Base-by-base conservation (phyloP, 495 filamentous ascomycete genomes). In the Daldinia caldariorum region DNA sequence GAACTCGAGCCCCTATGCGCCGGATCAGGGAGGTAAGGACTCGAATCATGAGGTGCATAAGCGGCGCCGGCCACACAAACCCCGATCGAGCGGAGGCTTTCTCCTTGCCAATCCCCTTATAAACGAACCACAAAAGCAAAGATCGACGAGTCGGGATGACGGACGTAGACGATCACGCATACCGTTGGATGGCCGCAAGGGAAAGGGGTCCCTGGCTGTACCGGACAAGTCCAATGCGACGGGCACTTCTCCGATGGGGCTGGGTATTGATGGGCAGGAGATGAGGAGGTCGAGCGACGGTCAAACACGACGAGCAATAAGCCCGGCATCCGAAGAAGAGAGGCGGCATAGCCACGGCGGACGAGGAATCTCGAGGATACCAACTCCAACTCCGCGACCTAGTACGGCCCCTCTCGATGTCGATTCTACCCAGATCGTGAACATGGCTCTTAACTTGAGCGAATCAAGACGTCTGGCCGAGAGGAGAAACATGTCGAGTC, bases 341-440 rank as follows among this genome's bases (percentile, higher is more conserved):
- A 75, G 72, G 57, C 59, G 66, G 32, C 59, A 57, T 55, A 75
- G 67, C 18, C 70, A 66, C n/a, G 47, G 55, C 18, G 55, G 58
- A 50, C 60, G 73, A 41, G 55, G 51, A 45, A 35, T 38, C 1
- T 71, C 75, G 16, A 73, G 50, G 65, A 66, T 75, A 22, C 70
- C 75, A 8, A 71, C 67, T 20, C 54, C 50, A 8, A 71, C 67
- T 20, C 54, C 45, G 12, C 74, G 72, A 62, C 67, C 74, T 6
- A 73, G 53, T 35, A 66, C 76, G 20, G 70, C 70, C 6, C 71
- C 74, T 9, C 59, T 91, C 12, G 91, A 93, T 78, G 80, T 86
- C 16, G 93, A 97, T 70, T 89, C 92, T 20, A 84, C 91, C 18
- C 91, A 97, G 77, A 94, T 97, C 63, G 92, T 97, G 39, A 93